Evolutionary conservation across 2,329 filamentous ascomycete genomes (phyloP).

Genomic region (Botryosphaeria agaves): DNA sequence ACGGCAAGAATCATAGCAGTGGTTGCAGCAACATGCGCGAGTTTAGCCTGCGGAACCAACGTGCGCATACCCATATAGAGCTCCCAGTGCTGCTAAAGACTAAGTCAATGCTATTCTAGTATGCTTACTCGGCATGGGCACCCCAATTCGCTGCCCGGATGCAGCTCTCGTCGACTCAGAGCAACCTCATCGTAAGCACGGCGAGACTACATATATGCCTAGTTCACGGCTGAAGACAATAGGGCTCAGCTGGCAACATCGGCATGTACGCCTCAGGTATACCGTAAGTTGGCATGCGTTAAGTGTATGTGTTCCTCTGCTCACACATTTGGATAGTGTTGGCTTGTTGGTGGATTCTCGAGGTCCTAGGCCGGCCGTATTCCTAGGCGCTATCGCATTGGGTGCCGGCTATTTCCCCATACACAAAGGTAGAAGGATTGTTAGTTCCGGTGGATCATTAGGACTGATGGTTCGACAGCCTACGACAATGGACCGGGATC

Average conservation of each 20-base stretch:
- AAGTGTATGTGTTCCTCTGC: no score
- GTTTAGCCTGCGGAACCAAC: conserved; percentile 85
- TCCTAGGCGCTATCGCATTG: conserved; percentile 57
- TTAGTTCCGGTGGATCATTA: background rate
- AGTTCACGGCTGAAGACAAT: conserved; percentile 16
- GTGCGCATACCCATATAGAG: conserved; percentile 31
- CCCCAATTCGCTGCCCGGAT: conserved; percentile 84
- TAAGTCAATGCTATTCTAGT: conserved; percentile 40
- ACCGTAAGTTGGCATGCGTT: no score
- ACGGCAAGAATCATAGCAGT: conserved; percentile 65
- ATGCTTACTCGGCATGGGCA: conserved; percentile 96
- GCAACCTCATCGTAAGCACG: conserved; percentile 62
- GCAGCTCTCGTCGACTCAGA: conserved; percentile 77
- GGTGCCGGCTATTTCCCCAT: conserved; percentile 75
- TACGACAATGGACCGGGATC: conserved; percentile 50
- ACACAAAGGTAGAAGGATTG: conserved; percentile 31
- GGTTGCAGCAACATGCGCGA: conserved; percentile 66
- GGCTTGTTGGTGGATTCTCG: conserved; percentile 73
- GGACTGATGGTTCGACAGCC: conserved; percentile 27
- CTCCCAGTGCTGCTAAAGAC: background rate
- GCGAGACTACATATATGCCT: no score
- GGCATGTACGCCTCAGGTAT: conserved; percentile 91
- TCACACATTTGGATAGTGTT: no score
- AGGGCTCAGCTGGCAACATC: conserved; percentile 57
- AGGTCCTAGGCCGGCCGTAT: conserved; percentile 62